Percentiles rank a stretch among this genome's conserved stretches.
Conservation (phyloP, 2,329 filamentous ascomycete genomes). For the Fusarium aywerte region DNA sequence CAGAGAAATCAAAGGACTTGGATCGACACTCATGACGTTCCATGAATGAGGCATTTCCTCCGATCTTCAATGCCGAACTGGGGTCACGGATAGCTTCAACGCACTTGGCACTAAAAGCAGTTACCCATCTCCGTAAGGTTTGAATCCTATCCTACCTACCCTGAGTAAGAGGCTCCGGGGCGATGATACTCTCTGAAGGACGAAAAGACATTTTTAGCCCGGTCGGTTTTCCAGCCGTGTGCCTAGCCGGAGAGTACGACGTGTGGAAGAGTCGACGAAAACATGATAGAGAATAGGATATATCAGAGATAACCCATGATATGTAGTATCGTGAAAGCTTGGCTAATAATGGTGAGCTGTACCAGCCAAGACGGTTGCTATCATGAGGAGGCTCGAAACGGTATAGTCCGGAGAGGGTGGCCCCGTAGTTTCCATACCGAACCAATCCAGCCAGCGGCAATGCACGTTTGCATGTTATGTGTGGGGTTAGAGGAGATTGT, state of each 20-base stretch:
- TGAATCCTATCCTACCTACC: conserved; percentile 18
- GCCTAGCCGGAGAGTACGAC: conserved; percentile 17
- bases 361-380: conserved; percentile 5
- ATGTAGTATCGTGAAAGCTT: conserved; percentile 18
- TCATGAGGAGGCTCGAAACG: conserved; percentile 3
- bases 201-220: conserved; percentile 9
- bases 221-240: not conserved
- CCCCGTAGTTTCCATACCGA: conserved; percentile 16
- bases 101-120: conserved; percentile 18
- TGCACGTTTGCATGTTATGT: conserved; percentile 32
- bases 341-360: conserved; percentile 12
- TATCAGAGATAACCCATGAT: conserved; percentile 11
- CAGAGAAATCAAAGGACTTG: conserved; percentile 35
- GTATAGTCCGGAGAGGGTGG: conserved; percentile 18
- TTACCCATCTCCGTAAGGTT: conserved; percentile 14
- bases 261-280: conserved; percentile 5
- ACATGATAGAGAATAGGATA: conserved; percentile 6
- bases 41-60: conserved; percentile 34
- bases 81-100: conserved; percentile 24
- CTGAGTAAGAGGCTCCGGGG: conserved; percentile 5
- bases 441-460: conserved; percentile 31
- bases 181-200: not conserved
- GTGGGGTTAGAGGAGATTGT: conserved; percentile 38
- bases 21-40: conserved; percentile 30
- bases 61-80: conserved; percentile 21